Conservation (phyloP, 495 filamentous ascomycete genomes). For the Viridothelium virens region DNA sequence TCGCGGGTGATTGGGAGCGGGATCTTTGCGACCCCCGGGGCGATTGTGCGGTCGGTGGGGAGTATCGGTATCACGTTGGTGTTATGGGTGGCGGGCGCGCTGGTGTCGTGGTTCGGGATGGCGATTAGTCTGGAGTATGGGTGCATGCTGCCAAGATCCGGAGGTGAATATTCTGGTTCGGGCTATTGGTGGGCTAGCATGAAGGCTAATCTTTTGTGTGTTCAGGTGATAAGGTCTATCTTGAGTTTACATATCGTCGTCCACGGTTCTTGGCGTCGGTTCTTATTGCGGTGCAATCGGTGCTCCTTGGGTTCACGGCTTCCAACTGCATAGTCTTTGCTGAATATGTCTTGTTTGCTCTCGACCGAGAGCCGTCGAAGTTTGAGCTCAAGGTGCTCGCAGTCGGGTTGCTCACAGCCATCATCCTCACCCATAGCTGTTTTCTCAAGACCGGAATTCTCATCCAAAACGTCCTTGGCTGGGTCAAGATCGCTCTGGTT, state of each 20-base stretch:
- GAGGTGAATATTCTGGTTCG: constrained; percentile 37
- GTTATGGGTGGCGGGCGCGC: constrained; percentile 57
- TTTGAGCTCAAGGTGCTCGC: constrained; percentile 22
- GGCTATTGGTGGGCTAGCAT: background rate
- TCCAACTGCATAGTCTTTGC: constrained; percentile 31
- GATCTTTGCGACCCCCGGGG: constrained; percentile 67
- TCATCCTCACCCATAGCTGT: constrained; percentile 29
- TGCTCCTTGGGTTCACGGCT: constrained; percentile 62
- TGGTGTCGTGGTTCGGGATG: constrained; percentile 53
- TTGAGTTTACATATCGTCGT: constrained; percentile 64
- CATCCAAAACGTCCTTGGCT: constrained; percentile 31
- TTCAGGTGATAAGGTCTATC: constrained; percentile 57
- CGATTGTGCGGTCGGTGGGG: constrained; percentile 58
- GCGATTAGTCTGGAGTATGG: constrained; percentile 60
- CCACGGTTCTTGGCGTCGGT: constrained; percentile 64
- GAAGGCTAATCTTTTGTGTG: background rate
- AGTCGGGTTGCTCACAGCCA: constrained; percentile 25
- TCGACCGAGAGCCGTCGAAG: constrained; percentile 21
- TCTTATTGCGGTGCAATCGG: constrained; percentile 57
- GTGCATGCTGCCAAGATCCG: constrained; percentile 62
- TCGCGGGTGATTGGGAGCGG: constrained; percentile 69
- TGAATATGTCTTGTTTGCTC: constrained; percentile 28
- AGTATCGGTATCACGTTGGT: constrained; percentile 58
- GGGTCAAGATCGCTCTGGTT: constrained; percentile 33
- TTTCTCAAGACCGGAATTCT: constrained; percentile 26